Conservation (phyloP, 75 land plant genomes). For the Gnetum montanum region DNA sequence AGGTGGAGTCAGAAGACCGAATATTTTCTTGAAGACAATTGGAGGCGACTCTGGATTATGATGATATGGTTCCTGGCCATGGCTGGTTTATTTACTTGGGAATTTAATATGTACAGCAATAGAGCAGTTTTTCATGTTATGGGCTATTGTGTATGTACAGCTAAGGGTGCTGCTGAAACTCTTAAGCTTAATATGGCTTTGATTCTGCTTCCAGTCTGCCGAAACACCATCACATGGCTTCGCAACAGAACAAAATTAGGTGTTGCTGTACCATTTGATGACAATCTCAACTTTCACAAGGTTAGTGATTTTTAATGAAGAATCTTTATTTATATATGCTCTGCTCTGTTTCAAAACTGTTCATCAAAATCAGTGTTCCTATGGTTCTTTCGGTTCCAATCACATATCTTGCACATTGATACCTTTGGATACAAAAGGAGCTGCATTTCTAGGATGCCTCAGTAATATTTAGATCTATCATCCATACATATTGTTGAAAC, state of each 20-base stretch:
- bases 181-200: constrained; percentile 68
- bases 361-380: background rate
- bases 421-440: background rate
- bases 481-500: background rate
- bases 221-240: constrained; percentile 51
- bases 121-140: constrained; percentile 36
- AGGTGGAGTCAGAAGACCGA: constrained; percentile 14
- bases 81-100: constrained; percentile 45
- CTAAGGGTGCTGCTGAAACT: constrained; percentile 64
- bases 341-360: background rate
- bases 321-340: background rate
- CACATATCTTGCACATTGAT: background rate
- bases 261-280: constrained; percentile 31
- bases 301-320: too few species aligned
- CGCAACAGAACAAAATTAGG: constrained; percentile 36
- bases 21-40: constrained; percentile 44
- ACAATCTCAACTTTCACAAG: constrained; percentile 48
- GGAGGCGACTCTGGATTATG: constrained; percentile 52
- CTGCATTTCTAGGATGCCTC: background rate
- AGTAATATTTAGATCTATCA: background rate
- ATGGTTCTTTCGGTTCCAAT: background rate
- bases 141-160: constrained; percentile 57
- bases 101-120: constrained; percentile 42
- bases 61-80: constrained; percentile 30
- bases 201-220: constrained; percentile 56